These are phyloP conservation scores for Collybia nuda DNA, from an alignment of 768 basidiomycete species.

Conservation along the genomic window DNA sequence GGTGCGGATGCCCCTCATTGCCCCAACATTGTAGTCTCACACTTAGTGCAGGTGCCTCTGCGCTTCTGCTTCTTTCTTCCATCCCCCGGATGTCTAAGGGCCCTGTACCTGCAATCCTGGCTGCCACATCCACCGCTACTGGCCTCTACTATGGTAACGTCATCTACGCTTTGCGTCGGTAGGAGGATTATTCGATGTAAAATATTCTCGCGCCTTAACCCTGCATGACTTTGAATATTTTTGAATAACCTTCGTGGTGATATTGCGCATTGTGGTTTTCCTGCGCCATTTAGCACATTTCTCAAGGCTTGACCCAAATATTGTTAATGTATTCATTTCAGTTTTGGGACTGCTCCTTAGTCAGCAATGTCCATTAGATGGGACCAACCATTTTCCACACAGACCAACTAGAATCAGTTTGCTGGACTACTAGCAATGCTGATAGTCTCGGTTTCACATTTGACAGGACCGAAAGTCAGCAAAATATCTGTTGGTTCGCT, in stretches of 20 bases:
- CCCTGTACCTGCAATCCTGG: slow-evolving; percentile 66
- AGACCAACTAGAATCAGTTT: no score
- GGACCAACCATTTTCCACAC: no score
- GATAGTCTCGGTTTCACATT: no score
- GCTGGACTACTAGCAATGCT: no score
- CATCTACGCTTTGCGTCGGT: slow-evolving; percentile 32
- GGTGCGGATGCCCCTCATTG: slow-evolving; percentile 41
- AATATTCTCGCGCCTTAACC: background rate
- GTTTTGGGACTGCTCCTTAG: no score
- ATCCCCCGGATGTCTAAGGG: slow-evolving; percentile 72
- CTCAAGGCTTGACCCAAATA: no score
- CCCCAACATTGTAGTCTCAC: background rate
- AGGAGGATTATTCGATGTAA: background rate
- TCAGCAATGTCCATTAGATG: no score
- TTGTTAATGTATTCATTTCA: no score
- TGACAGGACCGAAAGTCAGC: no score
- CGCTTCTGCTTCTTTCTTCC: slow-evolving; percentile 72
- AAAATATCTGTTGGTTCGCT: no score
- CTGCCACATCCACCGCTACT: slow-evolving; percentile 58
- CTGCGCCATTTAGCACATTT: no score
- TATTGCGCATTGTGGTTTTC: background rate
- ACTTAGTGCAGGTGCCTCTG: slow-evolving; percentile 63
- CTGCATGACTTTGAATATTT: background rate
- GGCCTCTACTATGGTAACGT: slow-evolving; percentile 71
- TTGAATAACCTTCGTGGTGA: background rate